These are phyloP conservation scores for Colletotrichum caudatum DNA, from an alignment of 2,329 filamentous ascomycete genomes.

Conservation along the genomic window DNA sequence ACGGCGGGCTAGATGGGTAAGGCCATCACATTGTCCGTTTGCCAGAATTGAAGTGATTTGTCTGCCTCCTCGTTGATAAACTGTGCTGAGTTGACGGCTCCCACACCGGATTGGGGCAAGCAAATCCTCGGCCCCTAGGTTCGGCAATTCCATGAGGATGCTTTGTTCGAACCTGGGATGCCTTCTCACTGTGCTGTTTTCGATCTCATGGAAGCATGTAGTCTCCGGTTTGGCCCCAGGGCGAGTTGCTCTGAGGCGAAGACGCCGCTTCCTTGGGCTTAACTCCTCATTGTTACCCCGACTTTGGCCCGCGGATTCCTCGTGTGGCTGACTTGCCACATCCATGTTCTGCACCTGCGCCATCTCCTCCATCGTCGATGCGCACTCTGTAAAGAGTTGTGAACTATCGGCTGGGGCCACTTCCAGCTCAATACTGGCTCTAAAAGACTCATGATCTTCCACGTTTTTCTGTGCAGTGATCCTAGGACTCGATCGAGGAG, in stretches of 20 bases:
- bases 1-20: background rate
- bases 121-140: slow-evolving; percentile 6
- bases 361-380: background rate
- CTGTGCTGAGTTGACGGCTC: background rate
- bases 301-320: background rate
- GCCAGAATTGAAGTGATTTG: slow-evolving; percentile 10
- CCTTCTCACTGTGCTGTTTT: slow-evolving; percentile 23
- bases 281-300: background rate
- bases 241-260: slow-evolving; percentile 46
- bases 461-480: slow-evolving; percentile 20
- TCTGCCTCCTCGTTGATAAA: slow-evolving; percentile 23
- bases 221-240: background rate
- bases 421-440: slow-evolving; percentile 28
- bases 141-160: background rate
- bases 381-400: background rate
- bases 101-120: background rate
- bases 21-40: background rate
- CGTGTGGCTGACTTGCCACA: background rate
- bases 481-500: slow-evolving; percentile 25
- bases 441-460: slow-evolving; percentile 32
- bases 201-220: background rate
- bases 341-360: background rate
- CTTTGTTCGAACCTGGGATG: background rate
- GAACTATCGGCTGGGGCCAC: background rate
- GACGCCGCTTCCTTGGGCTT: slow-evolving; percentile 46